These are phyloP conservation scores for Stephanodiscus triporus DNA, from an alignment of 108 stramenopile species.

Conservation along the genomic window DNA sequence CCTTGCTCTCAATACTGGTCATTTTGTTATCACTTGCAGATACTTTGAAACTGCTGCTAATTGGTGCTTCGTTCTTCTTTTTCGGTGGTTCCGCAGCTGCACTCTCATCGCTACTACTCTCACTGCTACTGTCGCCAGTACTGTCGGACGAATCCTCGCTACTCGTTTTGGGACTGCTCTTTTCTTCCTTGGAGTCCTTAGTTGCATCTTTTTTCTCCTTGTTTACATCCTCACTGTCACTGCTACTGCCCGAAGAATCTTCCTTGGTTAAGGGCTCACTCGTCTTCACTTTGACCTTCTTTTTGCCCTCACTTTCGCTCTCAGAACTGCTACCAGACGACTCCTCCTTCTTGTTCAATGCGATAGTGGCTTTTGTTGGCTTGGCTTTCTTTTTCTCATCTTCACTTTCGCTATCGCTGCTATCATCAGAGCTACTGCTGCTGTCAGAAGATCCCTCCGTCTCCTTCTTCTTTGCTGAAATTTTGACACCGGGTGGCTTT, in stretches of 20 bases:
- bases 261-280: not conserved
- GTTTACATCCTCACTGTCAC: constrained; percentile 15
- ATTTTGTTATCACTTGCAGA: not conserved
- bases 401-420: constrained; percentile 22
- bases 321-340: constrained; percentile 20
- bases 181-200: constrained; percentile 2
- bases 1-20: constrained; percentile 3
- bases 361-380: not conserved
- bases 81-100: constrained; percentile 17
- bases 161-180: not conserved
- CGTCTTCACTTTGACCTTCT: not conserved
- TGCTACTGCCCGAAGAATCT: constrained; percentile 27
- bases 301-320: constrained; percentile 15
- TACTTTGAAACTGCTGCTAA: not conserved
- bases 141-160: constrained; percentile 16
- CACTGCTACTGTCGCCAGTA: constrained; percentile 31
- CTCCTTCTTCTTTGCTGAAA: not conserved
- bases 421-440: constrained; percentile 20
- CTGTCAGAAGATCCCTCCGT: constrained; percentile 12
- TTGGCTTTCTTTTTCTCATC: constrained; percentile 8
- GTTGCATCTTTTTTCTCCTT: not conserved
- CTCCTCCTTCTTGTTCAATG: not conserved
- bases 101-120: constrained; percentile 30
- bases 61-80: constrained; percentile 30
- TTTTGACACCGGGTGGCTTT: not conserved